These are phyloP conservation scores for Leptographium lundbergii DNA, from an alignment of 2,329 filamentous ascomycete species.

Conservation along the genomic window DNA sequence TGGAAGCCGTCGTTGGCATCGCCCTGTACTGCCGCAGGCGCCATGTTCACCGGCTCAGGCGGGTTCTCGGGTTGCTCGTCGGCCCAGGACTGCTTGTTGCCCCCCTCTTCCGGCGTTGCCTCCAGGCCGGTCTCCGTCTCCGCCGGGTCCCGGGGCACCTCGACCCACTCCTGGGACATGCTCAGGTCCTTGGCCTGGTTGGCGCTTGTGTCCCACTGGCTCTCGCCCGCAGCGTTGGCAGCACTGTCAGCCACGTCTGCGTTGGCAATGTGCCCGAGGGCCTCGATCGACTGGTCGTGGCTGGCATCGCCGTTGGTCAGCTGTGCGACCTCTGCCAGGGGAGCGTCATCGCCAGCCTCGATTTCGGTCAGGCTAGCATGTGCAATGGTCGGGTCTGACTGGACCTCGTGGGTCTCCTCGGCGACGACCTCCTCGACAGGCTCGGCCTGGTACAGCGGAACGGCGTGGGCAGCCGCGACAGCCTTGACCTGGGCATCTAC, in stretches of 20 bases:
- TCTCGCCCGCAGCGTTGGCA: slow-evolving; percentile 49
- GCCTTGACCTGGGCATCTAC: slow-evolving; percentile 48
- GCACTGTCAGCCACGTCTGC: slow-evolving; percentile 37
- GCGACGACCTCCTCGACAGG: slow-evolving; percentile 19
- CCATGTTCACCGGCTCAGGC: slow-evolving; percentile 17
- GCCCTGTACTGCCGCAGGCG: slow-evolving; percentile 13
- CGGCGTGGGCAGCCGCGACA: slow-evolving; percentile 38
- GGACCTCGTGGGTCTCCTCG: slow-evolving; percentile 17
- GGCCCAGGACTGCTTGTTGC: slow-evolving; percentile 61
- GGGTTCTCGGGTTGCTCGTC: slow-evolving; percentile 57
- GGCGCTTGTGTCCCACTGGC: slow-evolving; percentile 45
- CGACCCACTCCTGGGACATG: slow-evolving; percentile 58
- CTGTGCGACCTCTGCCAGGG: not conserved
- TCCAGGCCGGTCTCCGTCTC: slow-evolving; percentile 59
- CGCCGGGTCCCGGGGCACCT: slow-evolving; percentile 57
- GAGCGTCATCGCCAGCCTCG: slow-evolving; percentile 23
- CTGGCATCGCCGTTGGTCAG: slow-evolving; percentile 24
- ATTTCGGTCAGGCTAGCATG: slow-evolving; percentile 59
- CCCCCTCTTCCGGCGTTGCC: slow-evolving; percentile 44
- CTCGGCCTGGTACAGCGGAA: slow-evolving; percentile 23
- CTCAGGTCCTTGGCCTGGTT: slow-evolving; percentile 24
- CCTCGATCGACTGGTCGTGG: slow-evolving; percentile 3
- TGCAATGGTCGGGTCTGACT: slow-evolving; percentile 53
- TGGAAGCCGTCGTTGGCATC: slow-evolving; percentile 56
- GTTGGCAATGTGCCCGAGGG: slow-evolving; percentile 27